phyloP scores from a whole-genome alignment of 2,329 filamentous ascomycete genomes.

The Orbilia ellipsospora region DNA sequence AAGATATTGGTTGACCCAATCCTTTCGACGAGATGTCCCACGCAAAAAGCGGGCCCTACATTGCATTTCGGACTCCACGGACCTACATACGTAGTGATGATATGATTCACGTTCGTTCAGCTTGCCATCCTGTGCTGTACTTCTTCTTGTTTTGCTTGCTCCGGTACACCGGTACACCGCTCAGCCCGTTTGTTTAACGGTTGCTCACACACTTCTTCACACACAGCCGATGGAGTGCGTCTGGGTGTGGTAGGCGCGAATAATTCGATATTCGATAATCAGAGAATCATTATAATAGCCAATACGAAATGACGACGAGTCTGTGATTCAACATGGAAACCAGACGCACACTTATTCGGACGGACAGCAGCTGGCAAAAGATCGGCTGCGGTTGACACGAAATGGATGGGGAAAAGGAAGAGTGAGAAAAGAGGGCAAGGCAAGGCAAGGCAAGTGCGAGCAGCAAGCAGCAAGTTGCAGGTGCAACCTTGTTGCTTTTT shows the following conservation, averaged over 20 bases:
- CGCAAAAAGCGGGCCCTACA: conserved; percentile 35
- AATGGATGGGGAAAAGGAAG: conserved; percentile 12
- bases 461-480: conserved; percentile 2
- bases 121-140: conserved; percentile 26
- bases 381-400: conserved; percentile 23
- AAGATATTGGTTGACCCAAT: conserved; percentile 28
- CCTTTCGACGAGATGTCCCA: conserved; percentile 51
- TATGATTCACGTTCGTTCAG: conserved; percentile 26
- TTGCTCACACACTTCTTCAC: conserved; percentile 6
- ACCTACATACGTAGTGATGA: conserved; percentile 46
- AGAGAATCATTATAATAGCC: neutral
- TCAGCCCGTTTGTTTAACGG: conserved; percentile 28
- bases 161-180: conserved; percentile 18
- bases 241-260: conserved; percentile 20
- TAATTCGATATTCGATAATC: conserved; percentile 2
- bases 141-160: too few relatives aligned
- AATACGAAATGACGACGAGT: conserved; percentile 18
- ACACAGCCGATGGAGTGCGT: conserved; percentile 10
- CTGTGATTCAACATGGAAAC: conserved; percentile 13
- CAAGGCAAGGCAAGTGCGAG: neutral
- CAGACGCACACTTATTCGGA: neutral
- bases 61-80: too few relatives aligned
- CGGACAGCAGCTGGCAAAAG: conserved; percentile 1
- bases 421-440: neutral
- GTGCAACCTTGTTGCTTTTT: conserved; percentile 53